Percentiles rank a stretch among this genome's conserved stretches.
Conservation (phyloP, 805 yeast genomes). For the Metschnikowia gelsemii region DNA sequence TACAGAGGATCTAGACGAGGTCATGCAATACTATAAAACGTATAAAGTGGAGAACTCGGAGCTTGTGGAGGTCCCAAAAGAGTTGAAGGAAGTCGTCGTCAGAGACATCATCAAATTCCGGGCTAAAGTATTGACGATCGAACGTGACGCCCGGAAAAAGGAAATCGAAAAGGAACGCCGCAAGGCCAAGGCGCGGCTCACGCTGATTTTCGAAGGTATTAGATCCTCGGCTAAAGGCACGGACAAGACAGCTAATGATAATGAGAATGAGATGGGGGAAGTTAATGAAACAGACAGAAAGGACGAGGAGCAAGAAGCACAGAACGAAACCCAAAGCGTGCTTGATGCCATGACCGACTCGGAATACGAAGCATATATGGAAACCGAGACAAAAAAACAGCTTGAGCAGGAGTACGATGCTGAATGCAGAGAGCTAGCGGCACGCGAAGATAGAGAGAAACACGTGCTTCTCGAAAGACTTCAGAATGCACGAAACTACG, state of each 20-base stretch:
- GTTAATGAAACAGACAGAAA: slow-evolving; percentile 3
- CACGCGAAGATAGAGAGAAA: slow-evolving; percentile 23
- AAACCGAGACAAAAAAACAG: slow-evolving; percentile 12
- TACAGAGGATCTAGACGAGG: slow-evolving; percentile 38
- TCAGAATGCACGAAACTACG: slow-evolving; percentile 32
- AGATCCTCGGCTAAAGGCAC: slow-evolving; percentile 23
- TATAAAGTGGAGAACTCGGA: slow-evolving; percentile 60
- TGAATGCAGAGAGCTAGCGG: slow-evolving; percentile 8
- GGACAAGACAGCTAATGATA: slow-evolving; percentile 21
- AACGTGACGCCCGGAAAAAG: slow-evolving; percentile 49
- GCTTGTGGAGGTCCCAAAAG: slow-evolving; percentile 54
- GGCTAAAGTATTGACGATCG: slow-evolving; percentile 52
- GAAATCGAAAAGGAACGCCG: slow-evolving; percentile 49
- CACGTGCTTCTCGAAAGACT: slow-evolving; percentile 24
- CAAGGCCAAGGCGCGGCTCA: slow-evolving; percentile 48
- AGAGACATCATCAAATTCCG: slow-evolving; percentile 57
- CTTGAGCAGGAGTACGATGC: slow-evolving; percentile 24
- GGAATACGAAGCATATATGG: slow-evolving; percentile 31
- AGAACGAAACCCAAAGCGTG: slow-evolving; percentile 8
- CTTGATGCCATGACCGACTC: slow-evolving; percentile 14
- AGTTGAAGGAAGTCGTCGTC: slow-evolving; percentile 51
- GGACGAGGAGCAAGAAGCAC: background rate
- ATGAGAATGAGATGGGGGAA: slow-evolving; percentile 15
- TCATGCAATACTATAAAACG: slow-evolving; percentile 32
- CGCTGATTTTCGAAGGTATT: slow-evolving; percentile 44